A percentile compares a stretch with the other conserved stretches of the same genome.
These are phyloP conservation scores for Aegilops bicornis DNA, from an alignment of 176 grass and related monocot species.

Conservation along the genomic window DNA sequence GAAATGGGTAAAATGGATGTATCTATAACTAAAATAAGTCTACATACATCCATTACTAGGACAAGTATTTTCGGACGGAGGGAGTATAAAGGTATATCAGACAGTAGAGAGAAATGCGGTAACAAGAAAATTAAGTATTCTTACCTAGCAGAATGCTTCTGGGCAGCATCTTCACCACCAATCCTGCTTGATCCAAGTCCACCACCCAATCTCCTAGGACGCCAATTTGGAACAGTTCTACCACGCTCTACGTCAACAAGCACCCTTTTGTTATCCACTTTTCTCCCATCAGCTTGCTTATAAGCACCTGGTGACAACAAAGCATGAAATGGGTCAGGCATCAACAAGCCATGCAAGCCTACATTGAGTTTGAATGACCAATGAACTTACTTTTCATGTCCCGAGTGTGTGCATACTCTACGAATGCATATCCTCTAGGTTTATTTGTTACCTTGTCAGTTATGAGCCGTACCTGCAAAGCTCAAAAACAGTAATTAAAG, in stretches of 20 bases:
- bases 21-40: too few relatives aligned
- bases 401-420: slow-evolving; percentile 69
- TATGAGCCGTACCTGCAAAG: slow-evolving; percentile 56
- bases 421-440: slow-evolving; percentile 76
- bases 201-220: slow-evolving; percentile 89
- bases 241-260: slow-evolving; percentile 96
- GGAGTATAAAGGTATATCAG: neutral
- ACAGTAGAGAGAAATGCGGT: neutral
- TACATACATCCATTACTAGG: too few relatives aligned
- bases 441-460: slow-evolving; percentile 74
- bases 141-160: slow-evolving; percentile 26
- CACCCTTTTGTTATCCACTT: slow-evolving; percentile 69
- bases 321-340: neutral
- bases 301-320: slow-evolving; percentile 60
- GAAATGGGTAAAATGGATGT: too few relatives aligned
- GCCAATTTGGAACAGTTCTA: slow-evolving; percentile 96
- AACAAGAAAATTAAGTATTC: neutral
- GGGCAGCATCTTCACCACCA: slow-evolving; percentile 50
- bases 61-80: too few relatives aligned
- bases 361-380: neutral
- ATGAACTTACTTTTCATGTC: slow-evolving; percentile 77
- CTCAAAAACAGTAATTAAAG: slow-evolving; percentile 28
- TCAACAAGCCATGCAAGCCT: neutral
- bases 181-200: slow-evolving; percentile 95
- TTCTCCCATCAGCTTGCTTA: slow-evolving; percentile 80